Percentiles rank a stretch among this genome's conserved stretches.
These are phyloP conservation scores for Globisporangium heterothallicum DNA, from an alignment of 352 stramenopile genomes.

Conservation along the genomic window DNA sequence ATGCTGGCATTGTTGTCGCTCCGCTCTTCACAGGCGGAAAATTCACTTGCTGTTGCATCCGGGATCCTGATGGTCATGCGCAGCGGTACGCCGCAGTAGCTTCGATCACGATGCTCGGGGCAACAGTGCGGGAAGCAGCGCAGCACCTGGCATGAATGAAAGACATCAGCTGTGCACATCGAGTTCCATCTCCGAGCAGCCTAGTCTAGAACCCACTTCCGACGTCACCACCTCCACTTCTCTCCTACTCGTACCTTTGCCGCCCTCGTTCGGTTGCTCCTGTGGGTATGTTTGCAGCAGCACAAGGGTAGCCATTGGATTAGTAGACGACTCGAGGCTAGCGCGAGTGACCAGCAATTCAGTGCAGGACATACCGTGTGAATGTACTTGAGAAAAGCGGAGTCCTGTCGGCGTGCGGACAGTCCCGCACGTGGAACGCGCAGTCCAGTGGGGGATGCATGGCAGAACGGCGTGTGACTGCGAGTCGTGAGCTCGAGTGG, in stretches of 20 bases:
- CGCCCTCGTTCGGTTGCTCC: conserved; percentile 35
- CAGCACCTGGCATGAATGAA: conserved; percentile 23
- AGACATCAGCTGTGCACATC: no score
- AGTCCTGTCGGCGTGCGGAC: conserved; percentile 16
- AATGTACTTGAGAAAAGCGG: conserved; percentile 12
- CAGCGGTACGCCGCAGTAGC: conserved; percentile 44
- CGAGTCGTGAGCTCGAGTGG: no score
- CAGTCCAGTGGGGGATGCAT: conserved; percentile 9
- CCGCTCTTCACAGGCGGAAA: no score
- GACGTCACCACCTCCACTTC: neutral
- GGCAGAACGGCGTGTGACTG: neutral
- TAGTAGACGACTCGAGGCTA: neutral
- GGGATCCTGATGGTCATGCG: conserved; percentile 17
- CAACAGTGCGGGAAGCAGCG: conserved; percentile 62
- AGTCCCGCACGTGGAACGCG: conserved; percentile 25
- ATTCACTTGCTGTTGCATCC: neutral
- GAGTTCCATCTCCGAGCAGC: no score
- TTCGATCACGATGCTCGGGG: conserved; percentile 32
- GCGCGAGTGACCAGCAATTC: neutral
- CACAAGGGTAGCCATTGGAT: no score
- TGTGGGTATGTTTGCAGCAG: neutral
- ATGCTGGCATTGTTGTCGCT: neutral
- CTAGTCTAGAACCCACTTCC: no score
- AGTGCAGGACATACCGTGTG: conserved; percentile 5
- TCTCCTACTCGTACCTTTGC: conserved; percentile 31